Evolutionary conservation across 2,329 filamentous ascomycete species (phyloP), one percentile per base, ranked within the genome.

Genomic region (Purpureocillium lavendulum): DNA sequence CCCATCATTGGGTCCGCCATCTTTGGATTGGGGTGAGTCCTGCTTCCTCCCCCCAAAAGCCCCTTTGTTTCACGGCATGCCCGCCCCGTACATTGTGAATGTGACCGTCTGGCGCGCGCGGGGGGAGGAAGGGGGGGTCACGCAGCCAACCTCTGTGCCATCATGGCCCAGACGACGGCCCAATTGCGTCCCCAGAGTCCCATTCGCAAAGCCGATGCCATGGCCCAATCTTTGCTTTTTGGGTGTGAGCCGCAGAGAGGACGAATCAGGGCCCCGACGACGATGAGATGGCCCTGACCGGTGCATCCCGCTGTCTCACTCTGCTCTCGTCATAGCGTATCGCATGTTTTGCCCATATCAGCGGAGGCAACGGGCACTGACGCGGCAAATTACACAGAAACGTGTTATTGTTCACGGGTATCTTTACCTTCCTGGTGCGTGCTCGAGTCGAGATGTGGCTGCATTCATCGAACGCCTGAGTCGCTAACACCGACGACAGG

Each of bases 391-490:
- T 13, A 32, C 38, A 54, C 52, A 87, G 84, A 38, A 82, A 77
- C 39, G 74, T 94, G 44, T 74, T 94, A 42, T 78, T 84, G 24
- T 96, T 87, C 61, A 82, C 78, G 41, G 87, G 87, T 38, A 78
- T 94, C 48, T 95, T 94, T 60, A 94, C 87, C 11, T 95, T 94
- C 64, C 67, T 94, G 47, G 87, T 90, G 60, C 64, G 70, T 68
- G 33, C n/a, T 26, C 10, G 21, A 26, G 21, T 26, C 21, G 21
- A 26, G 21, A 6, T 26, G 21, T 5, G 21, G 21, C 21, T 26
- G 21, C 21, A 6, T 5, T 10, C 6, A 5, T 26, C 21, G 21
- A 26, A n/a, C n/a, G n/a, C n/a, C n/a, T n/a, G n/a, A n/a, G n/a
- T n/a, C 21, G 21, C 21, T 10, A 26, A 26, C 21, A 26, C 6